Evolutionary conservation across 78 protist genomes (phyloP).

Genomic region (Mastigamoeba balamuthi): DNA sequence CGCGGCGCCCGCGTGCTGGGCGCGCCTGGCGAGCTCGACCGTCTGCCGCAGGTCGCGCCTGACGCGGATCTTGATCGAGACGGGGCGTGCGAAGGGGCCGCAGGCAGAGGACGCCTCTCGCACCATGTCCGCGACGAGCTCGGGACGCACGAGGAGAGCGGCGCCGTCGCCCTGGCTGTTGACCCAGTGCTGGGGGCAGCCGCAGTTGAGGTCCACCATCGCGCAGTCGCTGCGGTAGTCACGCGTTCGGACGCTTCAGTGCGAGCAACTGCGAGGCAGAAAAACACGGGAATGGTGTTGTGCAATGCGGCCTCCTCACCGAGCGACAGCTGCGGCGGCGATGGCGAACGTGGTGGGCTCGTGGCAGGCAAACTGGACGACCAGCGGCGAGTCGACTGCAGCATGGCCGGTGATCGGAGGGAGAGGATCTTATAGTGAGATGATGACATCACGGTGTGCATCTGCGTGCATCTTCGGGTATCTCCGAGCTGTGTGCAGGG

Average conservation of each 20-base stretch:
- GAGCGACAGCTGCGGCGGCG: slow-evolving; percentile 52
- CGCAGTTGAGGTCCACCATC: slow-evolving; percentile 73
- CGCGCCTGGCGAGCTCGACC: slow-evolving; percentile 32
- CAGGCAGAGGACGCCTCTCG: neutral
- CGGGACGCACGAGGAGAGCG: slow-evolving; percentile 27
- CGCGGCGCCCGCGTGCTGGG: slow-evolving; percentile 57
- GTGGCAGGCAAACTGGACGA: slow-evolving; percentile 73
- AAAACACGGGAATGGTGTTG: neutral
- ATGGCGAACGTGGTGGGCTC: slow-evolving; percentile 13
- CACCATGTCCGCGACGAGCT: slow-evolving; percentile 52
- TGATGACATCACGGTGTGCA: too few relatives aligned
- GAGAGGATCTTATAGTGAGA: too few relatives aligned
- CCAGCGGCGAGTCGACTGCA: slow-evolving; percentile 47
- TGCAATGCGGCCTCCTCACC: neutral
- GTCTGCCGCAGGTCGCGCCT: slow-evolving; percentile 35
- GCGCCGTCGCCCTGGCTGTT: slow-evolving; percentile 60
- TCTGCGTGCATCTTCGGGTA: neutral
- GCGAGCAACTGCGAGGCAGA: neutral
- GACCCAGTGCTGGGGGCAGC: slow-evolving; percentile 84
- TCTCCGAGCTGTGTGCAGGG: neutral
- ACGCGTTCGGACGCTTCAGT: slow-evolving; percentile 16
- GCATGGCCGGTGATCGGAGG: too few relatives aligned
- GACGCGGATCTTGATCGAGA: slow-evolving; percentile 54
- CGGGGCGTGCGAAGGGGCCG: slow-evolving; percentile 7
- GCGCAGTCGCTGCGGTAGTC: too few relatives aligned